A percentile compares a stretch with the other conserved stretches of the same genome.
Evolutionary conservation across 352 stramenopile genomes (phyloP).

Genomic region (Blastocystis sp.): DNA sequence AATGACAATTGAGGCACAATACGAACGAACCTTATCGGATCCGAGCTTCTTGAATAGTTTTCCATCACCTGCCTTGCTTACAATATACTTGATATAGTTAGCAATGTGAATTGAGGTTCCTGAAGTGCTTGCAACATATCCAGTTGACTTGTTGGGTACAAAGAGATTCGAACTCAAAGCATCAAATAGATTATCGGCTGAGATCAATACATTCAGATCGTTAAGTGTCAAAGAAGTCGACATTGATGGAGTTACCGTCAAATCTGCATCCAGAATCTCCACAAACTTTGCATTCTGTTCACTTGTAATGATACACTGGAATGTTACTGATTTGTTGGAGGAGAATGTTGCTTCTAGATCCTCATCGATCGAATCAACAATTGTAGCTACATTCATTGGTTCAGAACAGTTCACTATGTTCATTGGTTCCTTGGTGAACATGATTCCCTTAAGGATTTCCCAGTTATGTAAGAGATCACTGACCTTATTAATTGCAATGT

Average conservation of each 20-base stretch:
- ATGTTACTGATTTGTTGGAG: background rate
- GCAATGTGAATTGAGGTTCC: conserved; percentile 19
- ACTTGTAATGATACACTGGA: background rate
- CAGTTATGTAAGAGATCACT: background rate
- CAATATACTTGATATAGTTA: conserved; percentile 51
- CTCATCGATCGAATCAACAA: background rate
- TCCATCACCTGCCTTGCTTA: conserved; percentile 27
- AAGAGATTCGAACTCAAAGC: background rate
- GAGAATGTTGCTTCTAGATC: background rate
- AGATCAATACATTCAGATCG: background rate
- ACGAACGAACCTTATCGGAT: background rate
- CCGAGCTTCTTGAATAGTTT: conserved; percentile 37
- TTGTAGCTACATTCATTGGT: background rate
- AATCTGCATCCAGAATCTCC: background rate
- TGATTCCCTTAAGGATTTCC: background rate
- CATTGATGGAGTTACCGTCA: background rate
- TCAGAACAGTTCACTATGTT: background rate
- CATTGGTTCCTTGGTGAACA: background rate
- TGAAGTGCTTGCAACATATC: background rate
- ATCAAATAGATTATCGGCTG: conserved; percentile 4
- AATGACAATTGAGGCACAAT: background rate
- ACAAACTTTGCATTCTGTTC: background rate
- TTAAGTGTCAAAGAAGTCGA: background rate
- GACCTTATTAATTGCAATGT: background rate
- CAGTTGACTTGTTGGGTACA: conserved; percentile 6